Evolutionary conservation across 805 yeast species (phyloP).

Genomic region (Candida adriatica): DNA sequence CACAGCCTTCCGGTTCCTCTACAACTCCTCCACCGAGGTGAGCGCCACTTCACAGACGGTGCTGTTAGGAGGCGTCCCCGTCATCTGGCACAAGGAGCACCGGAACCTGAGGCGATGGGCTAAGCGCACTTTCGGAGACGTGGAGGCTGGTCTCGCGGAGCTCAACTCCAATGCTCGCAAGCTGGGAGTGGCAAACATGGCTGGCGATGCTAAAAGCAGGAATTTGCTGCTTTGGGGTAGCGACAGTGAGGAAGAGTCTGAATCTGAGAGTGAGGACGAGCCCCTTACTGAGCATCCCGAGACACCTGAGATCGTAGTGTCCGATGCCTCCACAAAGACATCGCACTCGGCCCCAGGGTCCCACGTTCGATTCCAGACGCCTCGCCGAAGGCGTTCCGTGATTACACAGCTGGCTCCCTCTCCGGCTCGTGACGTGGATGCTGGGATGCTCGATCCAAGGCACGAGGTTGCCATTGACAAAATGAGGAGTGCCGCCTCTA

Average conservation of each 20-base stretch:
- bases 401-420: slow-evolving; percentile 8
- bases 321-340: too few relatives aligned
- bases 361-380: too few relatives aligned
- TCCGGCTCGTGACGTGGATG: slow-evolving; percentile 3
- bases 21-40: slow-evolving; percentile 42
- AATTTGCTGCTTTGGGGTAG: slow-evolving; percentile 3
- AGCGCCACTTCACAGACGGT: slow-evolving; percentile 40
- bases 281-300: too few relatives aligned
- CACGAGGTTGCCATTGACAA: slow-evolving; percentile 16
- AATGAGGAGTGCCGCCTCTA: slow-evolving; percentile 20
- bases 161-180: slow-evolving; percentile 3
- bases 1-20: slow-evolving; percentile 53
- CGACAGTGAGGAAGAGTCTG: too few relatives aligned
- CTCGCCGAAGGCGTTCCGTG: too few relatives aligned
- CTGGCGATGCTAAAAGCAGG: slow-evolving; percentile 2
- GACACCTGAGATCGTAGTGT: too few relatives aligned
- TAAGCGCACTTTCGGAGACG: slow-evolving; percentile 4
- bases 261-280: too few relatives aligned
- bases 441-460: slow-evolving; percentile 11
- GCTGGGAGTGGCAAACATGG: slow-evolving; percentile 4
- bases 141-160: slow-evolving; percentile 3
- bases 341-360: too few relatives aligned
- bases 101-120: slow-evolving; percentile 19
- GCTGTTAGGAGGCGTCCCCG: slow-evolving; percentile 54
- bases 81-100: slow-evolving; percentile 42